Base-by-base conservation (phyloP, 305 asterid species). In the Fraxinus nigra region DNA sequence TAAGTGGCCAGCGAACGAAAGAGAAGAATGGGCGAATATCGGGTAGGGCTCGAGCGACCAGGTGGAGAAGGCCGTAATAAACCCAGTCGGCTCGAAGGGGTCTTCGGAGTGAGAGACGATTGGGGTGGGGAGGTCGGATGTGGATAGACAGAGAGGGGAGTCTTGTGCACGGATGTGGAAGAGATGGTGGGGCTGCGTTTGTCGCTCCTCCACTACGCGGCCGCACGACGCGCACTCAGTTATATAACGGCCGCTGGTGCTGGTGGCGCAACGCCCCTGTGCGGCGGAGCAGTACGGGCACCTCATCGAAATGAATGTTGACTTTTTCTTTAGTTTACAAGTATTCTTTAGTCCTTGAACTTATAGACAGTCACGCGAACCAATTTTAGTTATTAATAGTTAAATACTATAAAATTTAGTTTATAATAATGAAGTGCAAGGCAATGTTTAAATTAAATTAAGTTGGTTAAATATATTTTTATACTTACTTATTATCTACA, bases 21-120 rank as follows among this genome's bases (percentile, higher is more conserved):
- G 79, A 8, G 94, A 93, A 0, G 99, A 89, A 77, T 92, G 93
- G 46, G 97, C 93, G 78, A 93, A 90, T 0, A 95, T 82, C 4
- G 98, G 98, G 86, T 93, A 89, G 28, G 91, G 95, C 88, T 95
- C 99, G 76, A 95, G 95, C 1, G 99, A 95, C 98, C 98, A 95
- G 9, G 99, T 94, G 78, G 99, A 94, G 87, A 96, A 96, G 80
- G 80, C 97, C 14, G 98, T 95, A 83, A 95, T 93, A 88, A 93
- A 94, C 1, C 98, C 97, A 0, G 97, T 92, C 4, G 96, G 92
- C 70, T 94, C 97, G 86, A 95, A 95, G 0, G 98, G 99, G 90
- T 95, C 97, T 82, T 88, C 91, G 75, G 80, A 72, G 30, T 34
- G 80, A 32, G 89, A 9, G 73, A 84, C 82, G 74, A 51, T 9